Evolutionary conservation across 371 early-diverging fungal genomes (phyloP), one percentile per base, ranked within the genome.

Genomic region (Rhizopus delemar): DNA sequence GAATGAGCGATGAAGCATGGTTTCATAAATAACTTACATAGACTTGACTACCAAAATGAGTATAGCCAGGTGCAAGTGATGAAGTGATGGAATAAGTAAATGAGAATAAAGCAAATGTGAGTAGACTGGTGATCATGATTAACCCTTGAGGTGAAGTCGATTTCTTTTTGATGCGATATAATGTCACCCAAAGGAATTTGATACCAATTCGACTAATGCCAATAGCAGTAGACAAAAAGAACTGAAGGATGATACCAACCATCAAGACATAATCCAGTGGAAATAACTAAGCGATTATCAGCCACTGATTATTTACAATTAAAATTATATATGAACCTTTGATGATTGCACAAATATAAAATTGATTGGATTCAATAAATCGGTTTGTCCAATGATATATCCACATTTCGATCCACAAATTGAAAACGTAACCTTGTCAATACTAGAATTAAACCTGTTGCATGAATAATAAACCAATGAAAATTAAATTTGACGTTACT

Each of bases 31-130:
- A 29, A 68, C 84, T 67, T 72, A 86, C 86, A 67, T 84, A 89
- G 51, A 76, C 74, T 68, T 89, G 88, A 56, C 82, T 83, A 38
- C 88, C 87, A 71, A 84, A 89, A 68, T 85, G 85, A 38, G 87
- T 73, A 62, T 89, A 89, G 1, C 83, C 82, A 11, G 89, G 89
- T 29, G 85, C 84, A 12, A 87, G 79, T 8, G 81, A 73, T 51
- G 79, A 78, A 34, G 85, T 84, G 51, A 86, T 45, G 0, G 83
- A 73, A 51, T 85, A 87, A 35, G 80, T 77, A 31, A 87, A 62
- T 6, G 85, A 85, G n/a, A 86, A 72, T 29, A 87, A 57, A 36
- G 81, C 76, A 43, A 89, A 70, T 53, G 83, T 85, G 38, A 85
- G 49, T 4, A 86, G 41, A 33, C 81, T 73, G 22, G 79, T 66